Evolutionary conservation across 2,329 filamentous ascomycete genomes (phyloP).

Genomic region (Aspergillus transmontanensis): DNA sequence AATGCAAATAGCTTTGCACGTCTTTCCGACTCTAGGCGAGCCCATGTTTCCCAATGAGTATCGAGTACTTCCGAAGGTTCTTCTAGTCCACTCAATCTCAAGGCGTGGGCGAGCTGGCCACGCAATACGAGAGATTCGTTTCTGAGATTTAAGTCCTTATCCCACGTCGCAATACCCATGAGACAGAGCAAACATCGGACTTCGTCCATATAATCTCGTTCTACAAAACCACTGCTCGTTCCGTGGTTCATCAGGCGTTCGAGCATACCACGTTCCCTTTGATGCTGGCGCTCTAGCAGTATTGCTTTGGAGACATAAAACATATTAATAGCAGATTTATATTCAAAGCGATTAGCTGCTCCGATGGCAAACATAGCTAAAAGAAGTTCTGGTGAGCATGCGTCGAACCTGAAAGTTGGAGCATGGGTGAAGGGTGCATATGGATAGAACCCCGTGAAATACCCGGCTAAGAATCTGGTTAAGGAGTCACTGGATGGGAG

Average conservation of each 20-base stretch:
- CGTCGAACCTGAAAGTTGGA: constrained; percentile 6
- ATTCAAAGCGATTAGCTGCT: neutral
- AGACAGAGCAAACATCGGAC: constrained; percentile 10
- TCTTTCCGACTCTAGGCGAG: constrained; percentile 7
- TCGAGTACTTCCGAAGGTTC: neutral
- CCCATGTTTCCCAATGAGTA: constrained; percentile 2
- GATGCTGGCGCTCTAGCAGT: neutral
- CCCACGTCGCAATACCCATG: constrained; percentile 4
- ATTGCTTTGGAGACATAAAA: constrained; percentile 7
- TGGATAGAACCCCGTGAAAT: constrained; percentile 13
- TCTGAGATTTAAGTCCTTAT: neutral
- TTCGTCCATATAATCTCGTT: constrained; percentile 7
- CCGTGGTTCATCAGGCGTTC: neutral
- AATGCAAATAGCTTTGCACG: constrained; percentile 10
- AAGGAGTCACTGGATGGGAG: constrained; percentile 7
- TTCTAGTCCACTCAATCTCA: neutral
- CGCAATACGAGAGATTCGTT: neutral
- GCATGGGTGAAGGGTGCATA: constrained; percentile 8
- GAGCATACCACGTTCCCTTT: neutral
- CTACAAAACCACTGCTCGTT: neutral
- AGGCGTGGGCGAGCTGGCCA: neutral
- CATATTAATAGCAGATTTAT: neutral
- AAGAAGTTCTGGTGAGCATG: constrained; percentile 8
- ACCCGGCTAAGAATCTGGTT: constrained; percentile 9
- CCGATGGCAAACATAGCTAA: constrained; percentile 11